These are phyloP conservation scores for Fusarium pilosicola DNA, from an alignment of 2,329 filamentous ascomycete genomes.

Conservation along the genomic window DNA sequence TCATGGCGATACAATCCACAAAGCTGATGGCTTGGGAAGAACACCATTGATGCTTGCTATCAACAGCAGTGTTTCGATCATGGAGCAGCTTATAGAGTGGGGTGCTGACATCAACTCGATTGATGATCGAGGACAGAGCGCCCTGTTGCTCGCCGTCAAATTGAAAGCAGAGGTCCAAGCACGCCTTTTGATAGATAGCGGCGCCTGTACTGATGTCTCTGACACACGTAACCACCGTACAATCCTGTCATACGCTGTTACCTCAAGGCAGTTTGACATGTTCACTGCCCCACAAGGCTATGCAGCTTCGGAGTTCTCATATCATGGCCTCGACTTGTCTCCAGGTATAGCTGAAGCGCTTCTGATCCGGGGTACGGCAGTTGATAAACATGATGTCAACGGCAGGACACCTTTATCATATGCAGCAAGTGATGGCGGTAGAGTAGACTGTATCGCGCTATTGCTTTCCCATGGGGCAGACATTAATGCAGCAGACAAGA, in stretches of 20 bases:
- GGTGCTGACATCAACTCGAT: not conserved
- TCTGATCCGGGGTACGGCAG: accelerated
- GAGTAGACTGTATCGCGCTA: no score
- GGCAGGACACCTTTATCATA: not conserved
- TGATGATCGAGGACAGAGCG: not conserved
- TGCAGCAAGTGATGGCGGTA: no score
- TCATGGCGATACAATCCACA: accelerated
- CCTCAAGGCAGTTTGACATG: accelerated
- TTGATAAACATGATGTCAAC: not conserved
- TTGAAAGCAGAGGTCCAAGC: accelerated
- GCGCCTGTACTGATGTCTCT: accelerated
- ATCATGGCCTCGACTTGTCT: accelerated
- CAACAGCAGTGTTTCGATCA: accelerated
- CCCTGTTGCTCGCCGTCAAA: not conserved
- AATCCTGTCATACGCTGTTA: not conserved
- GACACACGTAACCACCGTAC: not conserved
- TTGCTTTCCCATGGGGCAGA: not conserved
- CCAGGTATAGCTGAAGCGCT: accelerated
- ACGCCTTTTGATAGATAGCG: not conserved
- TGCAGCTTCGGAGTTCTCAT: accelerated
- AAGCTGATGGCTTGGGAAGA: accelerated
- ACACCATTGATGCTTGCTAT: not conserved
- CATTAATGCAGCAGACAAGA: accelerated
- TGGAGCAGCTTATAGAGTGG: not conserved
- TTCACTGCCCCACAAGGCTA: accelerated